phyloP scores from a whole-genome alignment of 352 stramenopile genomes.

The Phytophthora colocasiae region DNA sequence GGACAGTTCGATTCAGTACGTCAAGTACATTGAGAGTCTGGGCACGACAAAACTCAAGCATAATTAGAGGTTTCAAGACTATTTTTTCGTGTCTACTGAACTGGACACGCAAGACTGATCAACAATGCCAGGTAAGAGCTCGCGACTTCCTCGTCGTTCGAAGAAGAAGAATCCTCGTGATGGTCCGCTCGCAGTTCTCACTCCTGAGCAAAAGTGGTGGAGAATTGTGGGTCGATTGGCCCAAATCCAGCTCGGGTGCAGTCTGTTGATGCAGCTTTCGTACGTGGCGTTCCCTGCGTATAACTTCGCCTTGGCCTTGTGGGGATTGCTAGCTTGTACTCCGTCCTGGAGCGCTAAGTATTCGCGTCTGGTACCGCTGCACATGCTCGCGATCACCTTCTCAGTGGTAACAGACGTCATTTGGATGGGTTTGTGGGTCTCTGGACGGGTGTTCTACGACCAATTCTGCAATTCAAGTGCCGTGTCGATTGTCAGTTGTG shows the following conservation, averaged over 20 bases:
- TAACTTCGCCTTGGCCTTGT: conserved; percentile 80
- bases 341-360: conserved; percentile 60
- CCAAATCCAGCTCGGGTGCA: conserved; percentile 58
- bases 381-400: conserved; percentile 54
- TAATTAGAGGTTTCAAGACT: conserved; percentile 26
- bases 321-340: conserved; percentile 66
- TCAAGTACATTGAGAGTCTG: conserved; percentile 57
- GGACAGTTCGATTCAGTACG: conserved; percentile 50
- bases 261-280: conserved; percentile 79
- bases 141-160: conserved; percentile 10
- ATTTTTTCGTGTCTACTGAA: conserved; percentile 24
- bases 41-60: conserved; percentile 8
- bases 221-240: conserved; percentile 45
- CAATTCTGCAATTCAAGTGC: conserved; percentile 67
- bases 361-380: conserved; percentile 53
- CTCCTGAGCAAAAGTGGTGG: conserved; percentile 52
- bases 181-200: conserved; percentile 10
- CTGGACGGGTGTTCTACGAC: conserved; percentile 75
- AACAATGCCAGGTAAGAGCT: conserved; percentile 20
- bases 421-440: conserved; percentile 84
- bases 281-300: conserved; percentile 86
- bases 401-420: conserved; percentile 75
- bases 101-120: conserved; percentile 3
- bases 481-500: conserved; percentile 75
- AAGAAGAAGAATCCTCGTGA: conserved; percentile 25